Evolutionary conservation across 106 monocot genomes (phyloP).

Genomic region (Hemerocallis citrina): DNA sequence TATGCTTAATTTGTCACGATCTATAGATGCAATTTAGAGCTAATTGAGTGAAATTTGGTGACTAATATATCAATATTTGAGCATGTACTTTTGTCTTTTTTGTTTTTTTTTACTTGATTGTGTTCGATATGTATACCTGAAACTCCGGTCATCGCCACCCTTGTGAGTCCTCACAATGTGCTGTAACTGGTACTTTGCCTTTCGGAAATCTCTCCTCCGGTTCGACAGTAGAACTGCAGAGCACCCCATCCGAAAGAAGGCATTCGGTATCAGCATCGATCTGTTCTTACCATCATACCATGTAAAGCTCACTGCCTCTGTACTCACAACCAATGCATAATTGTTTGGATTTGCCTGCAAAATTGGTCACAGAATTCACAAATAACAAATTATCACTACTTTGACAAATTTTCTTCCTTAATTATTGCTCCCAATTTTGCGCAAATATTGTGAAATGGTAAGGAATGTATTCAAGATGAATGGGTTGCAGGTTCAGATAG

Average conservation of each 20-base stretch:
- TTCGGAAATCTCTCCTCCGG: conserved; percentile 38
- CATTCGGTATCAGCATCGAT: conserved; percentile 62
- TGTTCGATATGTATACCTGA: conserved; percentile 4
- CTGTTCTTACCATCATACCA: conserved; percentile 49
- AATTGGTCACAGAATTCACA: too few relatives aligned
- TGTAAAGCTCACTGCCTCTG: conserved; percentile 49
- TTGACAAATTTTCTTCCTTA: not conserved
- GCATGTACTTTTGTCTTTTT: too few relatives aligned
- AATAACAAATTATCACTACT: too few relatives aligned
- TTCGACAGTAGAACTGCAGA: conserved; percentile 50
- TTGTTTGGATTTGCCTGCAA: conserved; percentile 52
- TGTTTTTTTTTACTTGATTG: too few relatives aligned
- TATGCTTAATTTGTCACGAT: too few relatives aligned
- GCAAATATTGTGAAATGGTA: too few relatives aligned
- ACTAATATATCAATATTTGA: too few relatives aligned
- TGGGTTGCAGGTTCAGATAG: too few relatives aligned
- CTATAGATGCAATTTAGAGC: too few relatives aligned
- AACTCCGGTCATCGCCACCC: conserved; percentile 51
- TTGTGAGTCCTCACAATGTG: conserved; percentile 71
- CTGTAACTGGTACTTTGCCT: conserved; percentile 58
- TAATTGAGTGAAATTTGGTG: too few relatives aligned
- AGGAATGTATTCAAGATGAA: too few relatives aligned
- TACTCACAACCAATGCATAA: conserved; percentile 54
- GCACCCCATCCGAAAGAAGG: conserved; percentile 59
- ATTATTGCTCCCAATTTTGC: too few relatives aligned